phyloP scores from a whole-genome alignment of 495 filamentous ascomycete genomes.

The Trichocladium uniseriatum region DNA sequence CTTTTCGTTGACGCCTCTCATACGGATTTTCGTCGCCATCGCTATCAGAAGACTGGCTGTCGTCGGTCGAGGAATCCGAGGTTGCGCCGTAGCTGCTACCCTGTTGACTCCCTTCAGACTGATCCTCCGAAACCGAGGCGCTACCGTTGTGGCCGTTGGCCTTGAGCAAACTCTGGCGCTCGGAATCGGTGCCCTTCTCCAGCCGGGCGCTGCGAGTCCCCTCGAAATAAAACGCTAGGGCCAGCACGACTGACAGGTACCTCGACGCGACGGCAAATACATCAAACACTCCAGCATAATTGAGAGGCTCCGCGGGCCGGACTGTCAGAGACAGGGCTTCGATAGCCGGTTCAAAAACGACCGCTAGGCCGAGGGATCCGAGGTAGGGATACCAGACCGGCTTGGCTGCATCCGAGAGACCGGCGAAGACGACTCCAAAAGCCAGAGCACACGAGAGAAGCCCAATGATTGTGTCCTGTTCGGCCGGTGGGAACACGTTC shows the following conservation, averaged over 20 bases:
- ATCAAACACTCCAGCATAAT: constrained; percentile 27
- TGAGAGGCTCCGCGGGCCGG: not conserved
- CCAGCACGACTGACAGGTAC: constrained; percentile 23
- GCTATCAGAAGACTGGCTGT: constrained; percentile 22
- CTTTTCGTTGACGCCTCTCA: constrained; percentile 41
- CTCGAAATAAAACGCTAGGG: constrained; percentile 28
- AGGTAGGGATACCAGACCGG: constrained; percentile 55
- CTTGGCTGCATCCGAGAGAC: constrained; percentile 37
- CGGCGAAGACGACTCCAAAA: constrained; percentile 45
- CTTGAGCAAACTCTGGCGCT: constrained; percentile 41
- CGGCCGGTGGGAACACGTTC: constrained; percentile 29
- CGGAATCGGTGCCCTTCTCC: constrained; percentile 36
- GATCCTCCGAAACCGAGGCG: constrained; percentile 17
- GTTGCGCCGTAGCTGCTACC: constrained; percentile 42
- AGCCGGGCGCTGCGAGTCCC: constrained; percentile 19
- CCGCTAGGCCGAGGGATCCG: constrained; percentile 45
- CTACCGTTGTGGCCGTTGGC: constrained; percentile 18
- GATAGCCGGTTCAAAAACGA: constrained; percentile 42
- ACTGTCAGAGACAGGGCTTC: constrained; percentile 28
- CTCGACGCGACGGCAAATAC: constrained; percentile 25
- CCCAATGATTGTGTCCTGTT: constrained; percentile 40
- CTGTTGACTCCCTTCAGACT: constrained; percentile 16
- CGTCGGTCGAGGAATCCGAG: constrained; percentile 28
- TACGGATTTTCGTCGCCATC: constrained; percentile 38
- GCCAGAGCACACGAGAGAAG: constrained; percentile 47